phyloP scores from a whole-genome alignment of 768 basidiomycete species.

The Tubosaeta sp. region DNA sequence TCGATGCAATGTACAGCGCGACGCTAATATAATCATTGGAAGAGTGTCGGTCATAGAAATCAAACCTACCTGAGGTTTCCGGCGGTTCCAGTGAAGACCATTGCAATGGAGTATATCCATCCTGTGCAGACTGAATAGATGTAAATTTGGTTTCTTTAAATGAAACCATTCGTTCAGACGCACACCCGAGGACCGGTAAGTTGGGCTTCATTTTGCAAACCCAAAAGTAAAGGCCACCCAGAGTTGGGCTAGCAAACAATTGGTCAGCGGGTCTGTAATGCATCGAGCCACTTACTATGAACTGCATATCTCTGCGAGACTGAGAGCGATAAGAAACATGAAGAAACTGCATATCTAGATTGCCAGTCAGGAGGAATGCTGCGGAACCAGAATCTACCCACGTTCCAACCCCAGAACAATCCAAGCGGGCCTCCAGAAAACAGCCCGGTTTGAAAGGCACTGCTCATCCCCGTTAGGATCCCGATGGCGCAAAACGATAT shows the following conservation, averaged over 20 bases:
- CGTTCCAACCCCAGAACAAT: conserved; percentile 63
- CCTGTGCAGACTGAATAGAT: conserved; percentile 40
- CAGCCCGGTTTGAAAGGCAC: conserved; percentile 55
- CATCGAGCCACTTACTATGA: conserved; percentile 40
- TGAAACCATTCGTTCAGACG: conserved; percentile 14
- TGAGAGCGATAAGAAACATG: conserved; percentile 54
- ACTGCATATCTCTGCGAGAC: conserved; percentile 56
- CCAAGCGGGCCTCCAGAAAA: conserved; percentile 57
- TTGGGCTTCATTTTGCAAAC: conserved; percentile 59
- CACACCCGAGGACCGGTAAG: conserved; percentile 49
- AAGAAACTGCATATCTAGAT: conserved; percentile 50
- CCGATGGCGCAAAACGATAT: conserved; percentile 60
- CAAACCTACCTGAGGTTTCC: conserved; percentile 46
- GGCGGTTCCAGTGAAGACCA: conserved; percentile 57
- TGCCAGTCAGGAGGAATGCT: background rate
- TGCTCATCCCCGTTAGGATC: conserved; percentile 58
- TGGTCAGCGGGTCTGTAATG: background rate
- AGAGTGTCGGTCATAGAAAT: background rate
- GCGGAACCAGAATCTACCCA: conserved; percentile 20
- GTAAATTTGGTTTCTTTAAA: background rate
- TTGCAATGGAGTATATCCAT: conserved; percentile 57
- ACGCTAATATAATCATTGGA: conserved; percentile 29
- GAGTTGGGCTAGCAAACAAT: conserved; percentile 39
- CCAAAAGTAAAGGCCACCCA: conserved; percentile 62
- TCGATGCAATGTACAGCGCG: conserved; percentile 52